phyloP scores from a whole-genome alignment of 176 grass and related monocot species.

The Carex kokanica region DNA sequence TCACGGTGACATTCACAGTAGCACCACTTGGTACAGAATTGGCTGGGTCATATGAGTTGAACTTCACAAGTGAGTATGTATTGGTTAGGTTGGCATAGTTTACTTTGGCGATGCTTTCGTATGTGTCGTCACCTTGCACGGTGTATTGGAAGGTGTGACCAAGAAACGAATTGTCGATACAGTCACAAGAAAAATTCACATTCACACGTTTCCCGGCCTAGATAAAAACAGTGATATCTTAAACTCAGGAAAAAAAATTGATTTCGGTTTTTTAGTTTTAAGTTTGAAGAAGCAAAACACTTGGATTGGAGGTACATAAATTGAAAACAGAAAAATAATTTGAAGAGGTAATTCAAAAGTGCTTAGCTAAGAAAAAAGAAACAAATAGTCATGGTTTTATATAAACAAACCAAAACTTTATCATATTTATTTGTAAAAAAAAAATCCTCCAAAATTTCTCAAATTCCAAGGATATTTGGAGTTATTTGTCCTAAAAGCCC shows the following conservation, averaged over 20 bases:
- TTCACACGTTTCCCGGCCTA: conserved; percentile 26
- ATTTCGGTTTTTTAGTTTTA: neutral
- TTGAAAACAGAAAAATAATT: too few relatives aligned
- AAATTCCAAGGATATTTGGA: too few relatives aligned
- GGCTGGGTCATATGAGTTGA: too few relatives aligned
- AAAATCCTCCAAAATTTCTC: neutral
- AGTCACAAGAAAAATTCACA: conserved; percentile 48
- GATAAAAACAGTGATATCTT: neutral
- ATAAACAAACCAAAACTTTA: neutral
- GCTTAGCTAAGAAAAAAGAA: neutral
- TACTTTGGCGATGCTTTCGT: too few relatives aligned
- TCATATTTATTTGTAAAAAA: neutral
- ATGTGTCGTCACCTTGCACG: neutral
- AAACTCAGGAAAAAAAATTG: neutral
- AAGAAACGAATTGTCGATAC: conserved; percentile 35
- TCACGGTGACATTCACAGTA: too few relatives aligned
- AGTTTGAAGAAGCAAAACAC: neutral
- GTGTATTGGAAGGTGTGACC: conserved; percentile 33
- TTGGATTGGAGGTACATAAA: too few relatives aligned
- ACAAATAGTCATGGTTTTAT: neutral
- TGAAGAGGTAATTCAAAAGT: neutral
- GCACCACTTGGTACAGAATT: too few relatives aligned
- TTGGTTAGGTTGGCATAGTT: too few relatives aligned
- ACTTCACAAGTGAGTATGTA: too few relatives aligned
- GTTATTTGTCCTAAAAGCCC: neutral